These are phyloP conservation scores for Eucalyptus grandis DNA, from an alignment of 345 rosid genomes.

Conservation along the genomic window DNA sequence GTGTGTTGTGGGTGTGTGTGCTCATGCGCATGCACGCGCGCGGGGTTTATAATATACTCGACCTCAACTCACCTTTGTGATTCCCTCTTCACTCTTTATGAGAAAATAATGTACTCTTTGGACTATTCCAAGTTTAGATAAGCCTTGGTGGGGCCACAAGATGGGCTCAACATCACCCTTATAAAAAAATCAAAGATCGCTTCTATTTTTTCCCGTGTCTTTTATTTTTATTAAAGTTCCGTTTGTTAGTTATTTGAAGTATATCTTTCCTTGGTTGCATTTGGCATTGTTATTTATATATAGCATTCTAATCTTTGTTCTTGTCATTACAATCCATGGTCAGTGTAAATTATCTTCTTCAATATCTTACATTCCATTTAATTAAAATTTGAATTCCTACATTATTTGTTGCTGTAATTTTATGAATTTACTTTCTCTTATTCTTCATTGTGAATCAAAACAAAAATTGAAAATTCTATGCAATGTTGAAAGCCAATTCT, in stretches of 20 bases:
- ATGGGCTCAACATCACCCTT: not conserved
- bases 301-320: not conserved
- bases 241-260: not conserved
- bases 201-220: not conserved
- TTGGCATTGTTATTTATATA: not conserved
- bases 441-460: not conserved
- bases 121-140: not conserved
- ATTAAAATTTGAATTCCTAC: not conserved
- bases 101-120: not conserved
- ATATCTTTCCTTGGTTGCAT: not conserved
- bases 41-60: too few species aligned
- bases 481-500: not conserved
- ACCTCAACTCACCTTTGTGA: not conserved
- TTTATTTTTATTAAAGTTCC: not conserved
- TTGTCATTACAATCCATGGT: not conserved
- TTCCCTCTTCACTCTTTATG: not conserved
- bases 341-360: not conserved
- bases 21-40: accelerated
- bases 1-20: too few species aligned
- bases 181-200: not conserved
- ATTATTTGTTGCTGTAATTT: not conserved
- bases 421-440: not conserved
- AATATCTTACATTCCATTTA: not conserved
- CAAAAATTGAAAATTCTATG: not conserved
- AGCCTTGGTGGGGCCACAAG: not conserved